Conservation (phyloP, 1,284 basidiomycete species). For the Puccinia coronata region DNA sequence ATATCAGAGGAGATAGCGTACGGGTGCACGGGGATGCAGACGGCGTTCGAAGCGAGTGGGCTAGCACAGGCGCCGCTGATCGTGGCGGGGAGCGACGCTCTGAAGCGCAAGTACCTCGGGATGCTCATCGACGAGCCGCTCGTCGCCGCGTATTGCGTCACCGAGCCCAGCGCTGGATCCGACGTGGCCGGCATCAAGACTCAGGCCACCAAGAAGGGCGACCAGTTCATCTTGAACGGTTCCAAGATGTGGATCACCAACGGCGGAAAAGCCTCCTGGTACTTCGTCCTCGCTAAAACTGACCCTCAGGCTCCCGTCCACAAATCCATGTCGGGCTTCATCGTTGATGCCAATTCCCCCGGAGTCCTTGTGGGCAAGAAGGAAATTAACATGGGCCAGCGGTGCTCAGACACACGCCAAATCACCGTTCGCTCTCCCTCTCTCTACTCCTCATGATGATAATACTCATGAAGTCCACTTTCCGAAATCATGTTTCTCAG, state of each 20-base stretch:
- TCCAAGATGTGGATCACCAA: constrained; percentile 62
- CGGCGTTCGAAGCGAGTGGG: constrained; percentile 62
- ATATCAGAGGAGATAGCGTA: constrained; percentile 62
- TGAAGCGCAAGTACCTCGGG: constrained; percentile 64
- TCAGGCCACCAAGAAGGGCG: constrained; percentile 63
- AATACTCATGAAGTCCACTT: no score
- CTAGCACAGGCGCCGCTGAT: constrained; percentile 64
- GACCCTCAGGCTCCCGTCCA: constrained; percentile 60
- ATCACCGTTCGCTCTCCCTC: constrained; percentile 61
- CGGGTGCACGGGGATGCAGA: constrained; percentile 65
- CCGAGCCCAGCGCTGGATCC: constrained; percentile 61
- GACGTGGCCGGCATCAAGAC: constrained; percentile 64
- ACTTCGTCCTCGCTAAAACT: constrained; percentile 65
- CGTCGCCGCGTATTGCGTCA: constrained; percentile 64
- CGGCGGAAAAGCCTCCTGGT: constrained; percentile 61
- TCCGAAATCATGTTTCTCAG: no score
- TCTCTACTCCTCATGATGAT: not conserved
- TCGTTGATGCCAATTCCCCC: constrained; percentile 63
- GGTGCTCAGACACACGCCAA: constrained; percentile 65
- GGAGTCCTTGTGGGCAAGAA: constrained; percentile 64
- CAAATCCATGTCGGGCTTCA: constrained; percentile 64
- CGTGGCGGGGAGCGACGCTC: constrained; percentile 62
- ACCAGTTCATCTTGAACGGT: constrained; percentile 63
- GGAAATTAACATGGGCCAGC: constrained; percentile 67
- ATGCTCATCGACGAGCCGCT: constrained; percentile 65